Conservation (phyloP, 2,329 filamentous ascomycete species). For the Corinectria fuckeliana region DNA sequence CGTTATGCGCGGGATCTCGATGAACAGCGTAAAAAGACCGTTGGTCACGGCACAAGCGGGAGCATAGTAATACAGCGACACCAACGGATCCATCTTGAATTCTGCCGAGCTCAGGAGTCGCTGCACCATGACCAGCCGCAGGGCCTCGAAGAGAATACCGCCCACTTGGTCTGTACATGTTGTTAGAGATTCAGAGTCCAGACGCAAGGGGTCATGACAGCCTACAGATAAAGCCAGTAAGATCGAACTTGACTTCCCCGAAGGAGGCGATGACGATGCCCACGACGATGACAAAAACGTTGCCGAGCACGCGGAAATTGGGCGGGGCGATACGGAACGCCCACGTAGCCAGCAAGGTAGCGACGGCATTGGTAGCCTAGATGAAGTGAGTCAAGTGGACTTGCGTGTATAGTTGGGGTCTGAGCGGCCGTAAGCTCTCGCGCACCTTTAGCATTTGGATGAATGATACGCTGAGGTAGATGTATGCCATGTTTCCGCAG, state of each 20-base stretch:
- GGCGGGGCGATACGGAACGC: conserved; percentile 15
- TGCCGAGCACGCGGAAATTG: conserved; percentile 8
- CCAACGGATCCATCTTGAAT: conserved; percentile 20
- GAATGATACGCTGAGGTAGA: conserved; percentile 18
- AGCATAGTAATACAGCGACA: conserved; percentile 18
- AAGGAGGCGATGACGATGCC: conserved; percentile 18
- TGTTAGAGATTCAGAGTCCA: neutral
- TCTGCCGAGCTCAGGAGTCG: conserved; percentile 16
- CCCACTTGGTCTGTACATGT: conserved; percentile 2
- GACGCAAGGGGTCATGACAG: neutral
- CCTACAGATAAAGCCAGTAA: conserved; percentile 12
- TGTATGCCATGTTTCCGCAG: conserved; percentile 14
- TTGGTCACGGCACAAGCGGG: conserved; percentile 11
- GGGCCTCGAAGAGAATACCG: conserved; percentile 18
- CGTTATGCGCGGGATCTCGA: conserved; percentile 9
- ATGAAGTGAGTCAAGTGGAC: neutral
- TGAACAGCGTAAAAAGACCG: conserved; percentile 12
- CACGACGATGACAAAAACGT: conserved; percentile 9
- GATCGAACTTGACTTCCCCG: conserved; percentile 18
- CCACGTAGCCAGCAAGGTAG: conserved; percentile 13
- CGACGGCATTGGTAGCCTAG: conserved; percentile 18
- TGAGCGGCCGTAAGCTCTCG: neutral
- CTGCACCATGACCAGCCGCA: conserved; percentile 19
- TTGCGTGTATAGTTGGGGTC: neutral
- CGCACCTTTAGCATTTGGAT: conserved; percentile 19